phyloP scores from a whole-genome alignment of 306 rosid genomes.

The Senna siamea region DNA sequence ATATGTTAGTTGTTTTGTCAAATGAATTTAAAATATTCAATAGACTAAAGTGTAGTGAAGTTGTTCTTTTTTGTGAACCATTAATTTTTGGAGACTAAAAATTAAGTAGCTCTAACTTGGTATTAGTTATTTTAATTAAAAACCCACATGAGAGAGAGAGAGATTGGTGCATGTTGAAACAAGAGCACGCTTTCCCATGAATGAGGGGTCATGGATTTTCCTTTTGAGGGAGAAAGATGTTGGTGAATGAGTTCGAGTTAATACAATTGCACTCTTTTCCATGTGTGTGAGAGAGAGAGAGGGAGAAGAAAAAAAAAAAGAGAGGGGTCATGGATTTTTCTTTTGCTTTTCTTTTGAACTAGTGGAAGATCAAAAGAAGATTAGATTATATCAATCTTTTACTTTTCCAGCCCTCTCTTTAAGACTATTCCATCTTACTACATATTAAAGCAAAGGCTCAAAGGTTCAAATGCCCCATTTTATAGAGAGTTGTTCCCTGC shows the following conservation, averaged over 20 bases:
- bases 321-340: slow-evolving; percentile 26
- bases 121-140: neutral
- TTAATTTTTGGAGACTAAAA: no score
- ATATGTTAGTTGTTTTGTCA: no score
- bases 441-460: slow-evolving; percentile 5
- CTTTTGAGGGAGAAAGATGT: slow-evolving; percentile 41
- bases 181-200: slow-evolving; percentile 68
- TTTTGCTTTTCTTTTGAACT: slow-evolving; percentile 43
- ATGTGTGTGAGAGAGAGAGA: no score
- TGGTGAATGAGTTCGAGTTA: slow-evolving; percentile 41
- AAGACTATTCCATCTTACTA: slow-evolving; percentile 49
- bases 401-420: slow-evolving; percentile 69
- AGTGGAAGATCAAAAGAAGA: slow-evolving; percentile 34
- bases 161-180: slow-evolving; percentile 37
- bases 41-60: no score
- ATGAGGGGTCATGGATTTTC: slow-evolving; percentile 42
- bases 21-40: no score
- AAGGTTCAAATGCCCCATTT: slow-evolving; percentile 18
- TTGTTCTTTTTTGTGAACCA: no score
- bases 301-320: neutral
- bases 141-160: neutral
- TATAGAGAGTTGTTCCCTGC: slow-evolving; percentile 49
- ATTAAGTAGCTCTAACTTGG: no score
- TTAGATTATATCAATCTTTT: slow-evolving; percentile 45
- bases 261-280: slow-evolving; percentile 82